Evolutionary conservation across 805 yeast species (phyloP).

Genomic region (Pichia manshurica): DNA sequence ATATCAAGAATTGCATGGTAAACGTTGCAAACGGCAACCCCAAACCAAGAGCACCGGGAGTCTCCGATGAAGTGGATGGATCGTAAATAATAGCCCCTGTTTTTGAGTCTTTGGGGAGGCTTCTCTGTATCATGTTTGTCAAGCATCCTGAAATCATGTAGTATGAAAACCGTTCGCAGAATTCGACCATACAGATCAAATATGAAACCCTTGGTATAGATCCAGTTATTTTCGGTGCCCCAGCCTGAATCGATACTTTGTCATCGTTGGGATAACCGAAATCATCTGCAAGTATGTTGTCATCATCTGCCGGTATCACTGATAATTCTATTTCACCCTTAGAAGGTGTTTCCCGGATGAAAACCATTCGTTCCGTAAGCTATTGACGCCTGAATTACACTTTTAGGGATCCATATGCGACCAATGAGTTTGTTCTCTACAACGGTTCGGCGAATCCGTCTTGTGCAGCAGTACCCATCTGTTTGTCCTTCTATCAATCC

Average conservation of each 20-base stretch:
- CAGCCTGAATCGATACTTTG: no score
- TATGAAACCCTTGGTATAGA: constrained; percentile 23
- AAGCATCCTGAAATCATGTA: constrained; percentile 44
- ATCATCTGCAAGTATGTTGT: not conserved
- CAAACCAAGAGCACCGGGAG: constrained; percentile 45
- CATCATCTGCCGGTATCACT: not conserved
- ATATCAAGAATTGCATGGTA: constrained; percentile 39
- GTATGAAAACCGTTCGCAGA: constrained; percentile 51
- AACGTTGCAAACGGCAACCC: constrained; percentile 44
- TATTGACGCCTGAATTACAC: no score
- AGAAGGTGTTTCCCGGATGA: no score
- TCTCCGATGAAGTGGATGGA: constrained; percentile 30
- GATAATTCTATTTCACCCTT: constrained; percentile 5
- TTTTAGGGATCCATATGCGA: no score
- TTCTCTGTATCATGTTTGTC: constrained; percentile 46
- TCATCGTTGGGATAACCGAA: not conserved
- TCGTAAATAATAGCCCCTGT: constrained; percentile 34
- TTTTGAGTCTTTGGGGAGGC: constrained; percentile 41
- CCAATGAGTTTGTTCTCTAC: no score
- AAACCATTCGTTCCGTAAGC: no score
- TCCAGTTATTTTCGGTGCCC: constrained; percentile 19
- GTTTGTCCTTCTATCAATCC: no score
- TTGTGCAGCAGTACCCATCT: no score
- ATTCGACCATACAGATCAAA: constrained; percentile 35
- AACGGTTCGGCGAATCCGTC: no score